Base-by-base conservation (phyloP, 1,284 basidiomycete genomes). In the Sutorius eximius region DNA sequence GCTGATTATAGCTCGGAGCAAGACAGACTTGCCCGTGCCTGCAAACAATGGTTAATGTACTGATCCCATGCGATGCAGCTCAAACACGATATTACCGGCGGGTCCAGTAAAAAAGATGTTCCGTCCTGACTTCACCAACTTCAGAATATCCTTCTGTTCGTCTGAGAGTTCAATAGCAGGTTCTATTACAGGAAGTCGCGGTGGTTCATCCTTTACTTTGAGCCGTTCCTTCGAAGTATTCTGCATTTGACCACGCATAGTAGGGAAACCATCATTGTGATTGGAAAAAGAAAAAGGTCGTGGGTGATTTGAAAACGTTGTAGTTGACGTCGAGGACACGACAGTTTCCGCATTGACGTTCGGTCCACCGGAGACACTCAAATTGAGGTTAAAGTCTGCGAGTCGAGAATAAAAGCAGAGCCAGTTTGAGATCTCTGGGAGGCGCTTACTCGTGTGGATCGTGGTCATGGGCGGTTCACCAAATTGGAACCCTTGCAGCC, bases 71-170 rank as follows among this genome's bases (percentile, higher is more conserved):
- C 24, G 6, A 27, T 30, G 36, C 11, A 7, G 15, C 34, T 40
- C 6, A 29, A 38, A 41, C n/a, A 12, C 43, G 52, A 16, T 9
- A 10, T 66, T 74, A 86, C 85, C 86, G 46, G 87, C 90, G 50
- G 85, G 85, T 11, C 90, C 90, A 0, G 90, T 93, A 74, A 91
- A 93, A 75, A 93, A 93, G 8, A 91, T 80, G 58, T 79, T 90
- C 63, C 80, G 76, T 4, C 83, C 83, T 11, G 75, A 72, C 43
- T 78, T 72, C 12, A 87, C 81, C 24, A 82, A 77, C 34, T 77
- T 64, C 38, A 88, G 68, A 3, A 90, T 81, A 30, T 73, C 68
- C 55, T 76, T 75, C 63, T 90, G 87, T 62, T 89, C 85, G 3
- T 65, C 60, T 10, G 79, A 80, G 20, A 81, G 69, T 11, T 61